Base-by-base conservation (phyloP, 176 grass and related monocot species). In the Eleusine indica region DNA sequence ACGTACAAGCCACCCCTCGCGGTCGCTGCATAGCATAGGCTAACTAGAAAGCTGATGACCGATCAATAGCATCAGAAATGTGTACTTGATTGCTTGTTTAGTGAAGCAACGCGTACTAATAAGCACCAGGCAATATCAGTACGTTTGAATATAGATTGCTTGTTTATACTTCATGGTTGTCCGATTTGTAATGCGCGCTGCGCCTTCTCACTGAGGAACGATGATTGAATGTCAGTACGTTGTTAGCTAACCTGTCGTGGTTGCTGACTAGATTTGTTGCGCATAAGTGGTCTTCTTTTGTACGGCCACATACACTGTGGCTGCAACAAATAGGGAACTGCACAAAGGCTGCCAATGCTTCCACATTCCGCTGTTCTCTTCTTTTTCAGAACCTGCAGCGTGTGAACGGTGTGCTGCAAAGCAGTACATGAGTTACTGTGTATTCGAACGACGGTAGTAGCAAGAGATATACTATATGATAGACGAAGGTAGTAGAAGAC, bases 1-100 rank as follows among this genome's bases (percentile, higher is more conserved):
- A 81, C 83, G 78, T 85, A 85, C 64, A 81, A 85, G 73, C 71
- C 66, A 89, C 81, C 32, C 58, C 56, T 35, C 16, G 14, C 81
- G 35, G 35, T 70, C 11, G 83, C 88, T 46, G 43, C 43, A 35
- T 35, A 35, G 32, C 32, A 35, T 35, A 35, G 32, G 32, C 32
- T 35, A 35, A 46, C 5, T 51, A 51, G 12, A 10, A 51, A 51
- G 9, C 29, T 80, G 29, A 52, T 53, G 61, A 30, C 8, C 1
- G 12, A 71, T 44, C 44, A 30, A 3, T 73, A 19, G 10, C 9
- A 48, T 56, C 29, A 53, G 7, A 3, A 2, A 51, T 15, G 18
- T 19, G 42, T 15, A 15, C 9, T 13, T 0, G 29, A 64, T 69
- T 80, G 78, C 78, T 80, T 69, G 66, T 18, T 69, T 56, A 42